Base-by-base conservation (phyloP, 1,139 yeast genomes). In the Saccharomyces hybrid region DNA sequence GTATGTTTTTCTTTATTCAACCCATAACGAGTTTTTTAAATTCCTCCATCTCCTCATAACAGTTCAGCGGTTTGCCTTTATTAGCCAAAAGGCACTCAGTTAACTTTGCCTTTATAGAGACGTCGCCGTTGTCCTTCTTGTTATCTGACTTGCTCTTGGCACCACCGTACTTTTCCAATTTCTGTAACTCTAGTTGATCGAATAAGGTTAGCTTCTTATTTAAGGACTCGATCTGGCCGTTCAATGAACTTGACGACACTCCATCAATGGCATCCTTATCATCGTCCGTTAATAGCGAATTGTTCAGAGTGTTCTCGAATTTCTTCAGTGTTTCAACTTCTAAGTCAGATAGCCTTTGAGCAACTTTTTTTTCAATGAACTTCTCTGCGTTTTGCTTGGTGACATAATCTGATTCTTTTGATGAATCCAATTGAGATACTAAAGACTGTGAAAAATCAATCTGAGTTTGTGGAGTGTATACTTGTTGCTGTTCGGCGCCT, bases 21-120 rank as follows among this genome's bases (percentile, higher is more conserved):
- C 52, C 55, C 13, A 56, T 31, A 5, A 60, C 60, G 38, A 61
- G 26, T 47, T 76, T 76, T 68, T 84, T 88, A 71, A 90, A 89
- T 55, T 77, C 76, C 65, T 85, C 83, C 26, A 89, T 90, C 68
- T 87, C 89, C 53, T 87, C 90, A 83, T 91, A 86, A 71, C 99
- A 93, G 70, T 88, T 85, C 70, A 93, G 79, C 38, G 93, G 86
- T 68, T 79, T 83, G 41, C 84, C 88, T 62, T 79, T 75, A 74
- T 91, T 88, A 49, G 77, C 78, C 58, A 77, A 73, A 63, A 91
- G 77, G 71, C 99, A 91, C 54, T 76, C 68, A 44, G 82, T 75
- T 31, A 93, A 84, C 8, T 74, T 68, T 34, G 42, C 25, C 42
- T 34, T 34, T 8, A 34, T 34, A 34, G 42, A 34, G 11, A 34